These are phyloP conservation scores for Corynespora cassiicola DNA, from an alignment of 2,329 filamentous ascomycete genomes.

Conservation along the genomic window DNA sequence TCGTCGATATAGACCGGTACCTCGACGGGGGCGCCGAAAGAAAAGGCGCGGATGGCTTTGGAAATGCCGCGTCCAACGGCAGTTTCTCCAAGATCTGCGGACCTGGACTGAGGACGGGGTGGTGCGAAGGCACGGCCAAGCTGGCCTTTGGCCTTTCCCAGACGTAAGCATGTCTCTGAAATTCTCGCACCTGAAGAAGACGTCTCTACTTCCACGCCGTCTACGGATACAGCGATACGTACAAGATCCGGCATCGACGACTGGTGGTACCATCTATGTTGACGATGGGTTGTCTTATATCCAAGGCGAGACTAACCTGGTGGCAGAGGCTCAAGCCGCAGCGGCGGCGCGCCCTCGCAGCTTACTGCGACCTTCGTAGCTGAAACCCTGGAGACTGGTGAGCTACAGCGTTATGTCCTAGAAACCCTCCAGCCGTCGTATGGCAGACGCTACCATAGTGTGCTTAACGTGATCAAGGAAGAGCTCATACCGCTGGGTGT, in stretches of 20 bases:
- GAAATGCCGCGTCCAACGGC: slow-evolving; percentile 84
- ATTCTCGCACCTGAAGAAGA: too few relatives aligned
- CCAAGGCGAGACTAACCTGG: slow-evolving; percentile 24
- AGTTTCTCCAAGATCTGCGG: slow-evolving; percentile 88
- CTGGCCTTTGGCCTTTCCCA: slow-evolving; percentile 66
- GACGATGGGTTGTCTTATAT: slow-evolving; percentile 9
- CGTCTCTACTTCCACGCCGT: too few relatives aligned
- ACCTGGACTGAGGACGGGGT: slow-evolving; percentile 85
- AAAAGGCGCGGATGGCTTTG: slow-evolving; percentile 66
- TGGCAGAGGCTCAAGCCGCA: slow-evolving; percentile 61
- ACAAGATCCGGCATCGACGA: too few relatives aligned
- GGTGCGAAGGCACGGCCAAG: slow-evolving; percentile 76
- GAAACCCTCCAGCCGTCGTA: slow-evolving; percentile 63
- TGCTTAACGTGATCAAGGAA: slow-evolving; percentile 65
- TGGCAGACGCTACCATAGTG: slow-evolving; percentile 57
- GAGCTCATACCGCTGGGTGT: slow-evolving; percentile 70
- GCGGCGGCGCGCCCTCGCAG: slow-evolving; percentile 67
- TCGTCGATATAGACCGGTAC: slow-evolving; percentile 78
- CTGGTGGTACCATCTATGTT: not conserved
- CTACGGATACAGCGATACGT: too few relatives aligned
- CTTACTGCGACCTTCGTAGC: slow-evolving; percentile 64
- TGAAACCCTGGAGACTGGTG: slow-evolving; percentile 59
- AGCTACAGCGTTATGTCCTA: slow-evolving; percentile 61
- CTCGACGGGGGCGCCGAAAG: slow-evolving; percentile 64
- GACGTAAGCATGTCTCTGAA: slow-evolving; percentile 51